Evolutionary conservation across 768 basidiomycete genomes (phyloP), one percentile per base, ranked within the genome.

Genomic region (Kwoniella sp.): DNA sequence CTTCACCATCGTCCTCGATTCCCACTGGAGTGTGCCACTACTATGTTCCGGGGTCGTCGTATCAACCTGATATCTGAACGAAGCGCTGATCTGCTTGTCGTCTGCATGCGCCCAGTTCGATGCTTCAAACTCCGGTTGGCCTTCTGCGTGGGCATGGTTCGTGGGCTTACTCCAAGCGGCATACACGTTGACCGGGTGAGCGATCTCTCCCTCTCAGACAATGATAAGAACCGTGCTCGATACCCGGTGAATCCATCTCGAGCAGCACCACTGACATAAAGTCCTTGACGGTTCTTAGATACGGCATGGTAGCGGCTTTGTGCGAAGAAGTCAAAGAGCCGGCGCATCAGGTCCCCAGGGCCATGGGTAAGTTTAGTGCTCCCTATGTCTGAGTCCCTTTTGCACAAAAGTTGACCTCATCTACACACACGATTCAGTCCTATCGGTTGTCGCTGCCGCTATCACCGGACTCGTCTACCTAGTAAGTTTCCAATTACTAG

Each of bases 281-380:
- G 12, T 53, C 2, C 4, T 30, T 22, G 9, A n/a, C 13, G 8
- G 22, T n/a, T 4, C 5, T 20, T 48, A 73, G 72, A 47, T 76
- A 76, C 66, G 88, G 88, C 62, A 88, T 88, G 87, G 86, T 88
- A 41, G 83, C 87, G 17, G 87, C 85, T 67, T 86, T 89, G 85
- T 86, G 87, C 2, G 88, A 88, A 73, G 88, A 89, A 76, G 87
- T 88, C 0, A 84, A 85, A 55, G 82, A 87, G 57, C 88, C 87
- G 0, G 81, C 84, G 1, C 69, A 82, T 12, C 83, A 87, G 58
- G 83, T 88, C 11, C 87, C 87, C 0, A 79, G 79, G 48, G 87
- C 87, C 0, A 83, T 89, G 28, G 80, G 83, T 11, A 84, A 83
- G 81, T 85, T 85, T 0, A 29, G 9, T 25, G 61, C 22, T 31